Conservation (phyloP, 306 rosid species). For the Cucumis melo region DNA sequence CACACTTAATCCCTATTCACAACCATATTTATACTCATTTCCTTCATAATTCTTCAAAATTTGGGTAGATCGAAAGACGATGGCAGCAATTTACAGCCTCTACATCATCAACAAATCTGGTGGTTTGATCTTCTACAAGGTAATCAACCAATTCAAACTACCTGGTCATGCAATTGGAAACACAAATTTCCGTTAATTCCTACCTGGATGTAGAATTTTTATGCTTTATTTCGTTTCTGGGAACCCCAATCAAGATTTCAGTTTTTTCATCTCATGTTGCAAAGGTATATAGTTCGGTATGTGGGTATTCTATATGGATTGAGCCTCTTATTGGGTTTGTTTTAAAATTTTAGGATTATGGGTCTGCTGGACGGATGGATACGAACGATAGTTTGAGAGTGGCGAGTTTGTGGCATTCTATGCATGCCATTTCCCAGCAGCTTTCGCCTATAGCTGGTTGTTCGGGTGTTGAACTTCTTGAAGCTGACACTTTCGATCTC, state of each 20-base stretch:
- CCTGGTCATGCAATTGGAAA: background rate
- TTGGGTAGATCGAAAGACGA: constrained; percentile 11
- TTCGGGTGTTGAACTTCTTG: constrained; percentile 75
- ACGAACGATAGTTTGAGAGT: constrained; percentile 88
- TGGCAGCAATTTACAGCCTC: constrained; percentile 89
- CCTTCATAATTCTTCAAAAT: background rate
- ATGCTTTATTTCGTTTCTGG: background rate
- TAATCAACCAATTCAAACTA: background rate
- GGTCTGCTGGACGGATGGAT: constrained; percentile 83
- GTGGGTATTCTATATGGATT: background rate
- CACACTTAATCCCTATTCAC: background rate
- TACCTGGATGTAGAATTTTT: background rate
- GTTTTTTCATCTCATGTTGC: background rate
- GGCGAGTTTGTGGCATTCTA: constrained; percentile 95
- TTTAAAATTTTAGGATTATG: constrained; percentile 42
- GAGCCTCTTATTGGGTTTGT: background rate
- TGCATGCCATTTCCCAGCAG: constrained; percentile 97
- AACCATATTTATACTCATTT: background rate
- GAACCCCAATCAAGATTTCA: background rate
- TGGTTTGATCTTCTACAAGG: constrained; percentile 88
- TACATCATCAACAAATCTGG: constrained; percentile 92
- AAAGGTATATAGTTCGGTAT: background rate
- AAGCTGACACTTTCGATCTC: constrained; percentile 89
- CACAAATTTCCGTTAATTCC: background rate
- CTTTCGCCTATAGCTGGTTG: constrained; percentile 67